Conservation (phyloP, 1,139 yeast genomes). For the Debaryomycetaceae sp. region DNA sequence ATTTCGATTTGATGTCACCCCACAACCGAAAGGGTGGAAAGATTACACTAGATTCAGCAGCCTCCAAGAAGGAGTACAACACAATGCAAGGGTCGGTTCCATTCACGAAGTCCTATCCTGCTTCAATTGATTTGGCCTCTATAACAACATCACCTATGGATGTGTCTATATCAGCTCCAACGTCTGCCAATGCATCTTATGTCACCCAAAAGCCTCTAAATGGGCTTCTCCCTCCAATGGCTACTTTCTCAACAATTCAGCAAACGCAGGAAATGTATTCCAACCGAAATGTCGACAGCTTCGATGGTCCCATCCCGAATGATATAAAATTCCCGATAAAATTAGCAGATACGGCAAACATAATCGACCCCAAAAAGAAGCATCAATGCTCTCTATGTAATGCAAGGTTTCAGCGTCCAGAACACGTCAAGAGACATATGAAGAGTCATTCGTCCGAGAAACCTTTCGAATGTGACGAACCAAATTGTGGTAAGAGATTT, state of each 20-base stretch:
- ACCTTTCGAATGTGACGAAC: slow-evolving; percentile 73
- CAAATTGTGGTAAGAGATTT: slow-evolving; percentile 75
- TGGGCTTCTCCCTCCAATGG: slow-evolving; percentile 40
- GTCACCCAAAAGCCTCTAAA: slow-evolving; percentile 1
- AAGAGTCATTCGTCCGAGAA: slow-evolving; percentile 84
- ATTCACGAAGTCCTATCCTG: slow-evolving; percentile 36
- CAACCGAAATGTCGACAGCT: neutral
- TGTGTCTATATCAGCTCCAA: slow-evolving; percentile 3
- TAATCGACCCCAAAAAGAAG: slow-evolving; percentile 56
- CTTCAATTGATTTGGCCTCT: slow-evolving; percentile 35
- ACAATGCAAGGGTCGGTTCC: slow-evolving; percentile 6
- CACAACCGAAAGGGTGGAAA: slow-evolving; percentile 1
- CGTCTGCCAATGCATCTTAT: slow-evolving; percentile 1
- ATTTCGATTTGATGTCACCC: neutral
- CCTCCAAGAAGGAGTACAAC: slow-evolving; percentile 7
- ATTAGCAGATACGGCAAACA: slow-evolving; percentile 22
- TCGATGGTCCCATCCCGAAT: slow-evolving; percentile 1
- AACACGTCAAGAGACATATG: slow-evolving; percentile 88
- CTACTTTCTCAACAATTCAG: slow-evolving; percentile 22
- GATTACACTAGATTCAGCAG: slow-evolving; percentile 3
- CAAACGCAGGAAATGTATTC: slow-evolving; percentile 2
- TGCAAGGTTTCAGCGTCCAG: slow-evolving; percentile 79
- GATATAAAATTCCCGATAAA: slow-evolving; percentile 22
- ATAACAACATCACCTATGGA: slow-evolving; percentile 16
- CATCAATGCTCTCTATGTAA: slow-evolving; percentile 80